Conservation (phyloP, 2,329 filamentous ascomycete genomes). For the Aspergillus vadensis region DNA sequence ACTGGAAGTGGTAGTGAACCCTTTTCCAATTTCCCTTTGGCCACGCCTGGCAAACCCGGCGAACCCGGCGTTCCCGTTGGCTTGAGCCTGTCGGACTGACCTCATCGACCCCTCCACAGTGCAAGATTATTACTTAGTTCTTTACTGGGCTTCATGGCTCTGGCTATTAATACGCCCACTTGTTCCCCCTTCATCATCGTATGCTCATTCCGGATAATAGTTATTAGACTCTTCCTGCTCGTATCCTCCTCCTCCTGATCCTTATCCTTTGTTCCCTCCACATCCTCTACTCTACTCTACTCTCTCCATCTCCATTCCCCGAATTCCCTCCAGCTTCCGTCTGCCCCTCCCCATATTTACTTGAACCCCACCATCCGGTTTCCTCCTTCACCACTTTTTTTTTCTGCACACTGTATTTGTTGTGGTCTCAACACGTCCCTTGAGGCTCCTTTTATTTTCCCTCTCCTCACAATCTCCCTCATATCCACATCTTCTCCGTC, state of each 20-base stretch:
- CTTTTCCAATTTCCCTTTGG: neutral
- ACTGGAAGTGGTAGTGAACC: neutral
- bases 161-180: neutral
- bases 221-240: neutral
- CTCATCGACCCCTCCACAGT: conserved; percentile 32
- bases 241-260: conserved; percentile 3
- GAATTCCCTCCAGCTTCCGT: neutral
- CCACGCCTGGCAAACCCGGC: conserved; percentile 15
- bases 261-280: neutral
- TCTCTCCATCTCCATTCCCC: neutral
- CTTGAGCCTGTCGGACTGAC: conserved; percentile 31
- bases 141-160: neutral
- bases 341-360: conserved; percentile 7
- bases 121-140: neutral
- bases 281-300: neutral
- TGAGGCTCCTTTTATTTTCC: neutral
- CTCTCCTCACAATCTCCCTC: conserved; percentile 4
- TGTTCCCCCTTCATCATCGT: neutral
- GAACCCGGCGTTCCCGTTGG: conserved; percentile 27
- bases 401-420: neutral
- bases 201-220: neutral
- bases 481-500: conserved; percentile 4
- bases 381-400: conserved; percentile 9
- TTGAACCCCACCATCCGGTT: neutral
- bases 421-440: neutral